phyloP scores from a whole-genome alignment of 352 stramenopile genomes.

The Elongisporangium undulatum region DNA sequence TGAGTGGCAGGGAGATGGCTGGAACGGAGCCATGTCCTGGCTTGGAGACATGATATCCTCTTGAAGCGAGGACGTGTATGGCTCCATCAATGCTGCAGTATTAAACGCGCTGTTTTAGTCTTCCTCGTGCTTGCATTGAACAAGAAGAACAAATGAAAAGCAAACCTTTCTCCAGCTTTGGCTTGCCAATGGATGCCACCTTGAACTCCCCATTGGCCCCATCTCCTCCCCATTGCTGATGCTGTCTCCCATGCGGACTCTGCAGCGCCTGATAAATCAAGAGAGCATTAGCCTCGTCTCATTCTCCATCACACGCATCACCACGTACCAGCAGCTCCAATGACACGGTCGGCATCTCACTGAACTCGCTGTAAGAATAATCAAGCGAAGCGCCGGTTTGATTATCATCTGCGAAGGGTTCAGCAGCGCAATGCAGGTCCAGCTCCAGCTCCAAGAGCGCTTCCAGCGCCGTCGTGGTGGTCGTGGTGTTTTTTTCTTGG shows the following conservation, averaged over 20 bases:
- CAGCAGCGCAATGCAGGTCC: constrained; percentile 20
- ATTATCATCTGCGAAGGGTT: neutral
- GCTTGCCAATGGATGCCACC: neutral
- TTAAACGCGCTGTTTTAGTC: neutral
- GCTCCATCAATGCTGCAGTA: neutral
- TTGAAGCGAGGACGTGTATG: neutral
- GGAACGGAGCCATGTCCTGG: constrained; percentile 30
- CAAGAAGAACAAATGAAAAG: neutral
- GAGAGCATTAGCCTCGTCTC: constrained; percentile 2
- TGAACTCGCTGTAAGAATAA: constrained; percentile 5
- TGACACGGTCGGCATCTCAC: constrained; percentile 21
- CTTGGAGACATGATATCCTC: constrained; percentile 41
- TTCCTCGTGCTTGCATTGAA: neutral
- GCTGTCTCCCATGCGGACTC: constrained; percentile 56
- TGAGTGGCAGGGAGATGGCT: constrained; percentile 24
- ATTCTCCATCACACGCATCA: neutral
- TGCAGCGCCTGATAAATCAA: constrained; percentile 49
- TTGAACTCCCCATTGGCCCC: neutral
- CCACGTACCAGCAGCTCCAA: constrained; percentile 51
- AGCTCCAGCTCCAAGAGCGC: constrained; percentile 46
- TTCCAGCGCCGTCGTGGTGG: constrained; percentile 27
- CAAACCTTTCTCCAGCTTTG: neutral
- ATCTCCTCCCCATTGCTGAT: constrained; percentile 12
- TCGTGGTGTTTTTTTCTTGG: constrained; percentile 3
- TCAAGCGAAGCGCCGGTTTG: constrained; percentile 1